A percentile compares a stretch with the other conserved stretches of the same genome.
phyloP scores from a whole-genome alignment of 257 asterid genomes.

The Solanum medicagineum region DNA sequence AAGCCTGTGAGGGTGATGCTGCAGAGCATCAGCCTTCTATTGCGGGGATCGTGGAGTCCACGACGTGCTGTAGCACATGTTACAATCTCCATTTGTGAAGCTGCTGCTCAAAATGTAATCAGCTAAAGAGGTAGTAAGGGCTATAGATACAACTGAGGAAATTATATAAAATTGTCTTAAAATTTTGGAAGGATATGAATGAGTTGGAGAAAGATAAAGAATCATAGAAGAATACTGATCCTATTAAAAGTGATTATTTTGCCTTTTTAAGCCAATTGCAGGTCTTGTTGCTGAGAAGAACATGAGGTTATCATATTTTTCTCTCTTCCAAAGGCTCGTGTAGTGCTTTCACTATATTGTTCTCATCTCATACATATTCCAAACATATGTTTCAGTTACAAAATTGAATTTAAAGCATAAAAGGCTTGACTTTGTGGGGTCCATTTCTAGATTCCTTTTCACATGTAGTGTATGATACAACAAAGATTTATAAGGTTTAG shows the following conservation, averaged over 20 bases:
- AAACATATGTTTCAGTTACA: background rate
- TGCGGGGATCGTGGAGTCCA: background rate
- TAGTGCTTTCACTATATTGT: background rate
- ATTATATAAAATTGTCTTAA: background rate
- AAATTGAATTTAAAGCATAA: background rate
- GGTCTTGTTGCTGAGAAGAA: background rate
- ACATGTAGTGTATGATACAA: background rate
- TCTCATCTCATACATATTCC: background rate
- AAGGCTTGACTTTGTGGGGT: background rate
- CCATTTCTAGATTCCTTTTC: background rate
- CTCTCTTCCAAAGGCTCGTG: background rate
- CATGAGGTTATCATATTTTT: background rate
- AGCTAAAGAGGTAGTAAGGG: conserved; percentile 26
- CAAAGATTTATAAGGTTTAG: background rate
- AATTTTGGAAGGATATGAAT: background rate
- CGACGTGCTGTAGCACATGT: background rate
- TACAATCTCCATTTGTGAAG: background rate
- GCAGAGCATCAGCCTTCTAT: background rate
- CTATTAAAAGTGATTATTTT: background rate
- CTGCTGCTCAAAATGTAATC: conserved; percentile 61
- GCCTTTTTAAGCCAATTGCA: background rate
- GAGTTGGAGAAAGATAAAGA: background rate
- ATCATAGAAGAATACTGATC: background rate
- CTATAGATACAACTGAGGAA: background rate
- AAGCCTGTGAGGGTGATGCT: background rate